These are phyloP conservation scores for Tephrocybe sp. DNA, from an alignment of 768 basidiomycete species.

Conservation along the genomic window DNA sequence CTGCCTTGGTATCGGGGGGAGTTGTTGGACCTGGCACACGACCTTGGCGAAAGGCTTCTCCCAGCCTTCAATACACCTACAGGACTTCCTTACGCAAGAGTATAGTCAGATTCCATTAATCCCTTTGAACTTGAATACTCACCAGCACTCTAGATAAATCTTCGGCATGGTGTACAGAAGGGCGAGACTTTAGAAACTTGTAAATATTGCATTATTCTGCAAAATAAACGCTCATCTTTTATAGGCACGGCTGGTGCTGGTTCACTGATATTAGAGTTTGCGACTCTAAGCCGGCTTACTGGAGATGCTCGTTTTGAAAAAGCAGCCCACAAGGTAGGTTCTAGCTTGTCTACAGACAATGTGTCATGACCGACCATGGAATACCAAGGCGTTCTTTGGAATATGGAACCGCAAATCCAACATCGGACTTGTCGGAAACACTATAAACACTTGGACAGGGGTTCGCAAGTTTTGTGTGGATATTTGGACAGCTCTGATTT, in stretches of 20 bases:
- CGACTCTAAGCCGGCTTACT: constrained; percentile 86
- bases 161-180: constrained; percentile 70
- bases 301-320: constrained; percentile 89
- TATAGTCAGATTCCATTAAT: constrained; percentile 30
- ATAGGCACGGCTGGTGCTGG: constrained; percentile 90
- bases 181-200: constrained; percentile 86
- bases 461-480: constrained; percentile 39
- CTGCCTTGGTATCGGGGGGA: constrained; percentile 85
- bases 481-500: not conserved
- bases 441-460: constrained; percentile 78
- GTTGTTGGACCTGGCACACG: constrained; percentile 75
- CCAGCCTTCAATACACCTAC: constrained; percentile 93
- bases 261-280: constrained; percentile 91
- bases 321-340: constrained; percentile 63
- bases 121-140: constrained; percentile 6
- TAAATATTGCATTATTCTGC: constrained; percentile 34
- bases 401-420: constrained; percentile 90
- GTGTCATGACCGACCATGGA: not conserved
- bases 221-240: constrained; percentile 3
- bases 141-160: constrained; percentile 65
- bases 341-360: not conserved
- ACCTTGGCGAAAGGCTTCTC: constrained; percentile 81
- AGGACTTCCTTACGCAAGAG: constrained; percentile 89
- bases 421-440: constrained; percentile 86
- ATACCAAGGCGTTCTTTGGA: constrained; percentile 72